These are phyloP conservation scores for Rhizopogon salebrosus DNA, from an alignment of 768 basidiomycete species.

Conservation along the genomic window DNA sequence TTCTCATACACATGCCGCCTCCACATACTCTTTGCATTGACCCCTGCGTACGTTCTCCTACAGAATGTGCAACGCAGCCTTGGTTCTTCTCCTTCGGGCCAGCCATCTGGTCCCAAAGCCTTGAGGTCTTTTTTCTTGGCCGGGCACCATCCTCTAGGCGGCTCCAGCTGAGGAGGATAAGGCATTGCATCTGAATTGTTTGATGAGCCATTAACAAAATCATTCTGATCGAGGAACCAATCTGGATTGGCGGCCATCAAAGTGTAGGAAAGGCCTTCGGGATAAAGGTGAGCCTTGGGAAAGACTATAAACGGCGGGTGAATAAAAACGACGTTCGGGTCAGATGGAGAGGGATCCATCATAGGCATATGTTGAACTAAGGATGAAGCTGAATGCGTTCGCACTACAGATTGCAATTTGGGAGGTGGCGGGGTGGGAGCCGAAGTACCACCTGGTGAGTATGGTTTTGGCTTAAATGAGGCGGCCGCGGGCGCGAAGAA, in stretches of 20 bases:
- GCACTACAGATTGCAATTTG: slow-evolving; percentile 22
- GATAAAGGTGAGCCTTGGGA: slow-evolving; percentile 53
- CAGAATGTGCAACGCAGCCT: slow-evolving; percentile 81
- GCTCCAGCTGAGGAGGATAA: slow-evolving; percentile 75
- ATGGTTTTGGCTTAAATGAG: slow-evolving; percentile 64
- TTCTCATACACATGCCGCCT: slow-evolving; percentile 84
- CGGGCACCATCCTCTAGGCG: slow-evolving; percentile 82
- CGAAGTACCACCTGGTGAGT: slow-evolving; percentile 37
- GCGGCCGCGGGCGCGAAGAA: slow-evolving; percentile 62
- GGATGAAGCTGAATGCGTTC: slow-evolving; percentile 20
- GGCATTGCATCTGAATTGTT: slow-evolving; percentile 50
- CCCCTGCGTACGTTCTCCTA: slow-evolving; percentile 76
- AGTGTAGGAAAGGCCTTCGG: slow-evolving; percentile 67
- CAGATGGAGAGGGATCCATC: slow-evolving; percentile 66
- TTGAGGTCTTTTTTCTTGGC: slow-evolving; percentile 79
- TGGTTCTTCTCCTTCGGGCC: slow-evolving; percentile 80
- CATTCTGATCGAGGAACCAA: slow-evolving; percentile 72
- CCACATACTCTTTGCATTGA: slow-evolving; percentile 93
- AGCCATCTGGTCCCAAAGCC: slow-evolving; percentile 61
- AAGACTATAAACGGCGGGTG: slow-evolving; percentile 70
- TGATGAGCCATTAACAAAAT: slow-evolving; percentile 49
- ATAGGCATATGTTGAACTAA: slow-evolving; percentile 44
- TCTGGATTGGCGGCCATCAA: slow-evolving; percentile 71
- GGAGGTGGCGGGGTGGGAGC: slow-evolving; percentile 15
- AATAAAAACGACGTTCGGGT: slow-evolving; percentile 63